Evolutionary conservation across 148 eudicot species (phyloP).

Genomic region (Drosera capensis): DNA sequence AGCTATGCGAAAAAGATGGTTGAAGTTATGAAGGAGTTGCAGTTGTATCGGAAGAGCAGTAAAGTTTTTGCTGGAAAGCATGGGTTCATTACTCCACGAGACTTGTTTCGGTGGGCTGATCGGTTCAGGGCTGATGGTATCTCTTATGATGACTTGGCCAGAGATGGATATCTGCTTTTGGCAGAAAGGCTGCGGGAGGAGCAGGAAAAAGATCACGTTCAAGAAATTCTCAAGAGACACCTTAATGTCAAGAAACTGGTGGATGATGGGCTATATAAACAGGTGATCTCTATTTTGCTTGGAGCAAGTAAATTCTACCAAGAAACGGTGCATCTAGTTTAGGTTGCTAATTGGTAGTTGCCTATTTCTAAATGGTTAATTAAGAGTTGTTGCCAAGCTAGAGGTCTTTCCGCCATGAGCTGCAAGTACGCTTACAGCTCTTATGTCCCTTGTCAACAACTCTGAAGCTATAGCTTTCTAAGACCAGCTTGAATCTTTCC

Average conservation of each 20-base stretch:
- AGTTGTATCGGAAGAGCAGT: slow-evolving; percentile 75
- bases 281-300: slow-evolving; percentile 33
- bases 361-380: no score
- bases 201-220: slow-evolving; percentile 56
- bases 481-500: no score
- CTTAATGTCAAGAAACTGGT: slow-evolving; percentile 31
- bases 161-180: slow-evolving; percentile 75
- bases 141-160: slow-evolving; percentile 68
- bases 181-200: slow-evolving; percentile 90
- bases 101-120: slow-evolving; percentile 89
- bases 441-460: no score
- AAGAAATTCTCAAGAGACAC: slow-evolving; percentile 60
- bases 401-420: no score
- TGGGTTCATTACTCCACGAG: slow-evolving; percentile 94
- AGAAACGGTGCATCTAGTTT: no score
- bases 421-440: no score
- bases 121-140: slow-evolving; percentile 50
- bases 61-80: slow-evolving; percentile 97
- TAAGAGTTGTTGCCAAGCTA: no score
- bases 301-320: no score
- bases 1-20: slow-evolving; percentile 85
- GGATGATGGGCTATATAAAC: slow-evolving; percentile 43
- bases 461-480: no score
- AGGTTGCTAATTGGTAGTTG: no score
- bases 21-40: slow-evolving; percentile 86